Base-by-base conservation (phyloP, 768 basidiomycete genomes). In the Suillus subalutaceus region DNA sequence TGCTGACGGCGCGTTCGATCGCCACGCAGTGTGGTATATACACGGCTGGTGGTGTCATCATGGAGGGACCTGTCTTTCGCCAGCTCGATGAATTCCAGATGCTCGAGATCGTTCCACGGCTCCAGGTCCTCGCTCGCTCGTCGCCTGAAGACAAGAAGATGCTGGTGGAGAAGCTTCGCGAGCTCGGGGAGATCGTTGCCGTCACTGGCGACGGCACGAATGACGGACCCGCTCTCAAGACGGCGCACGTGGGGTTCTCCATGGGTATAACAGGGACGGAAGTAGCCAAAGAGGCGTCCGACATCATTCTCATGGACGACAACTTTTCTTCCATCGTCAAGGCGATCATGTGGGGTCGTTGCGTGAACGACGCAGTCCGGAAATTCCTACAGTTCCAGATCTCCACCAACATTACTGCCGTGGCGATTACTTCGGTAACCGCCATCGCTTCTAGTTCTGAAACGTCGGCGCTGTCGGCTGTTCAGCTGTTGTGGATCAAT, bases 181-280 rank as follows among this genome's bases (percentile, higher is more conserved):
- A 82, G 23, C 85, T 96, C 60, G 96, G 95, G 15, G 93, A 97
- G 76, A 90, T 95, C 66, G 93, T 96, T 35, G 94, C 94, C 67
- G 97, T 99, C 52, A 98, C 97, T 35, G 97, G 97, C 53, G 97
- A 99, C 69, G 97, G 97, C 68, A 97, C 96, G 5, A 99, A 99
- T 78, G 97, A 99, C 73, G 97, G 95, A 0, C 96, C 96, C 38
- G 96, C 96, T 8, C 86, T 99, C 67, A 97, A 96, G 81, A 92
- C 92, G 1, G 97, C 97, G 32, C 84, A 99, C 72, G 96, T 99
- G 38, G 97, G 97, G 38, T 99, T 99, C 81, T 95, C 93, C 5
- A 96, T 96, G 94, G 94, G 94, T 70, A 90, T 96, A 69, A 89
- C 96, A 37, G 97, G 97, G 12, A 99, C 97, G 1, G 97, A 99